Percentiles rank a stretch among this genome's conserved stretches.
Evolutionary conservation across 1,284 basidiomycete genomes (phyloP).

Genomic region (Stygiomarasmius scandens): DNA sequence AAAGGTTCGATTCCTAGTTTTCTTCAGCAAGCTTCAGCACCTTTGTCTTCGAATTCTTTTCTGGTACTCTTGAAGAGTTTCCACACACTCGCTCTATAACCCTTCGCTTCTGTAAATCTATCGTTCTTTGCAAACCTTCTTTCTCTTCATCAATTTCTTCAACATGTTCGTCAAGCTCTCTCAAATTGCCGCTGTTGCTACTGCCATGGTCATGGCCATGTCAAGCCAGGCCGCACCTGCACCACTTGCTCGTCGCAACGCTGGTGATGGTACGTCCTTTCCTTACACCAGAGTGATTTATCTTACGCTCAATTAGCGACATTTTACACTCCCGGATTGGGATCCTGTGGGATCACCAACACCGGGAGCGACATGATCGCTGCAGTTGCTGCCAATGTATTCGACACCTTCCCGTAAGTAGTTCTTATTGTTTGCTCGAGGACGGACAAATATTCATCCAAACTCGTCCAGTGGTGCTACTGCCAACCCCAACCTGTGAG

Average conservation of each 20-base stretch:
- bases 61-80: background rate
- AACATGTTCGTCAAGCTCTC: background rate
- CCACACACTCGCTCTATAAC: too few relatives aligned
- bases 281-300: too few relatives aligned
- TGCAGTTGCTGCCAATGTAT: slow-evolving; percentile 1
- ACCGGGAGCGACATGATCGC: slow-evolving; percentile 15
- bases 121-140: background rate
- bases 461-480: slow-evolving; percentile 6
- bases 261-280: background rate
- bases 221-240: background rate
- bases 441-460: background rate
- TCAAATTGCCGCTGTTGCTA: background rate
- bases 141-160: background rate
- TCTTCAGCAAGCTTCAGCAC: too few relatives aligned
- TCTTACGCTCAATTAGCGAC: slow-evolving; percentile 7
- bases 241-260: background rate
- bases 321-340: slow-evolving; percentile 16
- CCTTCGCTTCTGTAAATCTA: background rate
- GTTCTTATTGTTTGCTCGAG: background rate
- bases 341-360: slow-evolving; percentile 17
- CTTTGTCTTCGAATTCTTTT: background rate
- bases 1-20: too few relatives aligned
- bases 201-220: background rate
- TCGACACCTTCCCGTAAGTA: slow-evolving; percentile 15
- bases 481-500: slow-evolving; percentile 10